These are phyloP conservation scores for Cydonia oblonga DNA, from an alignment of 331 rosid genomes.

Conservation along the genomic window DNA sequence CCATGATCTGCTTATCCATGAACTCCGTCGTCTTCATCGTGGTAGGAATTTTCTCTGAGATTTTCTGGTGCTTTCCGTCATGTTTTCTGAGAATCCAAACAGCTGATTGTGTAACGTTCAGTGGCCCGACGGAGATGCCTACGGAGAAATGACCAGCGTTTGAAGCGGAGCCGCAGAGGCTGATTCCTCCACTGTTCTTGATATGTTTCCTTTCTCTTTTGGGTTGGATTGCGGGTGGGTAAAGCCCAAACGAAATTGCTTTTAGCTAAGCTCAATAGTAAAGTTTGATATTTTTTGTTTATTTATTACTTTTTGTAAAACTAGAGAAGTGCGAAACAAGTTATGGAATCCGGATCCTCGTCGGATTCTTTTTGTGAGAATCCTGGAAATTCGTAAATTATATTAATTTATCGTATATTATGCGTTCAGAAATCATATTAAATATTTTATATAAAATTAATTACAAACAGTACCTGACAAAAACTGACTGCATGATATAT, in stretches of 20 bases:
- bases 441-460: too few species aligned
- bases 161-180: not conserved
- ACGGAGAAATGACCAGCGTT: not conserved
- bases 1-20: constrained; percentile 27
- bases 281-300: too few species aligned
- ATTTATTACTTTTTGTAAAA: too few species aligned
- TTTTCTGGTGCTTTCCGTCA: not conserved
- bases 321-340: not conserved
- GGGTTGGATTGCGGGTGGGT: not conserved
- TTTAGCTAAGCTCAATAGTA: not conserved
- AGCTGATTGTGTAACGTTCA: not conserved
- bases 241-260: not conserved
- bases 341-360: too few species aligned
- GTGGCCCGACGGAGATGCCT: not conserved
- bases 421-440: too few species aligned
- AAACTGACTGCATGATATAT: rapidly evolving
- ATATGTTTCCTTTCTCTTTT: not conserved
- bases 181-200: not conserved
- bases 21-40: constrained; percentile 19
- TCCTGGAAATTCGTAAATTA: rapidly evolving
- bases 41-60: not conserved
- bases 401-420: rapidly evolving
- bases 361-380: too few species aligned
- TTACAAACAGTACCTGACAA: too few species aligned
- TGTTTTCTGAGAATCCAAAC: not conserved